A percentile compares a stretch with the other conserved stretches of the same genome.
These are phyloP conservation scores for Acacia confusa DNA, from an alignment of 306 rosid species.

Conservation along the genomic window DNA sequence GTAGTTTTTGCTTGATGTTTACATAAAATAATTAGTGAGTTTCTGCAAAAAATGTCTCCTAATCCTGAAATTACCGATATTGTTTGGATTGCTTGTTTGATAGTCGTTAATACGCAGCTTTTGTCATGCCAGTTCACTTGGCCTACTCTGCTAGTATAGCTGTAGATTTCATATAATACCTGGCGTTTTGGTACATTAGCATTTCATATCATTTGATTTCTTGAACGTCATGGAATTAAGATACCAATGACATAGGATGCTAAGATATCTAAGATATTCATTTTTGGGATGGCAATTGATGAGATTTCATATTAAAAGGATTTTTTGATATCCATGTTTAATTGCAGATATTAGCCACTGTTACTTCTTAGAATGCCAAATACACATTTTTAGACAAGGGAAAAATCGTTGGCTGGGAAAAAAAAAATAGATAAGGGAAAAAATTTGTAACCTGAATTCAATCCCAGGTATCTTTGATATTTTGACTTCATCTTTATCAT, in stretches of 20 bases:
- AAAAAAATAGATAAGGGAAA: not conserved
- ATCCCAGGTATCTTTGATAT: not conserved
- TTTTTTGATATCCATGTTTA: not conserved
- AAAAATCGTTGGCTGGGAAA: not conserved
- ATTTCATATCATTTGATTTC: not conserved
- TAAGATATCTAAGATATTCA: not conserved
- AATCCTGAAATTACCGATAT: not conserved
- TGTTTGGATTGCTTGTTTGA: not conserved
- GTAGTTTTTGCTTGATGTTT: not conserved
- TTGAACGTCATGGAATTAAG: not conserved
- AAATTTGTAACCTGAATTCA: not conserved
- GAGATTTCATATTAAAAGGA: not conserved
- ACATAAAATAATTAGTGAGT: not conserved
- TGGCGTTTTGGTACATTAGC: not conserved
- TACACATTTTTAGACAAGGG: not conserved
- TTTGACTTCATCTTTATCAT: not conserved
- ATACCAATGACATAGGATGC: not conserved
- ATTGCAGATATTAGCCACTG: not conserved
- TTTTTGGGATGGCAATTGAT: not conserved
- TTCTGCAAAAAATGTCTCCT: constrained; percentile 3
- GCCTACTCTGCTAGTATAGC: not conserved
- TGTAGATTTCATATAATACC: not conserved
- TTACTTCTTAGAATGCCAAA: not conserved
- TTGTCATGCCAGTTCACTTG: not conserved
- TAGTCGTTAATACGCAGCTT: not conserved